Conservation (phyloP, 2,329 filamentous ascomycete genomes). For the Pseudonectria foliicola region DNA sequence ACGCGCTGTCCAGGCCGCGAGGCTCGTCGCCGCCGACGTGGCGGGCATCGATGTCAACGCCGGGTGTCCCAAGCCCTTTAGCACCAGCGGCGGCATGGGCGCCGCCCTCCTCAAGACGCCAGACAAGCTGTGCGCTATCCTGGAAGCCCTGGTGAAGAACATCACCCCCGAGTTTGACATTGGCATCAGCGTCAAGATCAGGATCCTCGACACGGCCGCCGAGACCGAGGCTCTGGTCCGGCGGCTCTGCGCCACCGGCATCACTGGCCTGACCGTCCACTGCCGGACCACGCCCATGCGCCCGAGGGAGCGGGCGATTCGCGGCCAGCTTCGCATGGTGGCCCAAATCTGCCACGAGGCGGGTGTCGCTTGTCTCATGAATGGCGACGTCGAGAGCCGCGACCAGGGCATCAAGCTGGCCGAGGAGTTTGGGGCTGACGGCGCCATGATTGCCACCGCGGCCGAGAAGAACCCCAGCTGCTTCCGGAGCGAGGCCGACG, state of each 20-base stretch:
- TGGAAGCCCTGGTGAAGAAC: constrained; percentile 72
- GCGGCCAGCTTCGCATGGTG: constrained; percentile 80
- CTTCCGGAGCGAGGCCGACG: constrained; percentile 64
- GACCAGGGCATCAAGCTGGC: constrained; percentile 67
- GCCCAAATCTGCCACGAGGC: constrained; percentile 70
- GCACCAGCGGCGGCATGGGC: constrained; percentile 89
- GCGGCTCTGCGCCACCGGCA: constrained; percentile 76
- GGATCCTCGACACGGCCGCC: constrained; percentile 70
- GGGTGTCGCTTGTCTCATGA: constrained; percentile 91
- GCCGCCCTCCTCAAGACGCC: constrained; percentile 82
- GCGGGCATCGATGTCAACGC: constrained; percentile 95
- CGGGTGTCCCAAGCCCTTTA: constrained; percentile 97
- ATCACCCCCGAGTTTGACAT: constrained; percentile 75
- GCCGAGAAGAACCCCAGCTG: constrained; percentile 89
- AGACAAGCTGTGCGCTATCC: constrained; percentile 74
- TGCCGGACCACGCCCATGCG: constrained; percentile 96
- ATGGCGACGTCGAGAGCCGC: constrained; percentile 77
- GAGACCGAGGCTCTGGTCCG: constrained; percentile 72
- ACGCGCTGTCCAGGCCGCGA: constrained; percentile 75
- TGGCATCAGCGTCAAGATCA: constrained; percentile 95
- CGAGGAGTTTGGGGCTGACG: constrained; percentile 76
- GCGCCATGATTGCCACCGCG: constrained; percentile 92
- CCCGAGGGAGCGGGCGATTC: constrained; percentile 78
- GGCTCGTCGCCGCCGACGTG: constrained; percentile 78
- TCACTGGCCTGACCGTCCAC: constrained; percentile 86